These are phyloP conservation scores for Fomes fomentarius DNA, from an alignment of 1,284 basidiomycete genomes.

Conservation along the genomic window DNA sequence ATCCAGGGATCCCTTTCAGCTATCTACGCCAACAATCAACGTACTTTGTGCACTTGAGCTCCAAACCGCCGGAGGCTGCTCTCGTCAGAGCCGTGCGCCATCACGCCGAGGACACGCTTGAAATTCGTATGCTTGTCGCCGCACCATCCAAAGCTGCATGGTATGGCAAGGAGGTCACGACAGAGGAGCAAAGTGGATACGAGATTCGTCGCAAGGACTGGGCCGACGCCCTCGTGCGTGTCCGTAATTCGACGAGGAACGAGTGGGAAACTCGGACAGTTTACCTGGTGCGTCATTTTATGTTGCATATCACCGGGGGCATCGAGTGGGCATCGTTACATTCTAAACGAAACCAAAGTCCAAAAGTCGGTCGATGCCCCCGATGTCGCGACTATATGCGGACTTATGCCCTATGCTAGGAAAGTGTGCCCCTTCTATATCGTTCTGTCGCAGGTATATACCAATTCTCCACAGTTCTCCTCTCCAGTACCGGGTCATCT, in stretches of 20 bases:
- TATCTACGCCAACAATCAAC: conserved; percentile 48
- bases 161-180: conserved; percentile 34
- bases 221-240: conserved; percentile 31
- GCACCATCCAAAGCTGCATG: conserved; percentile 43
- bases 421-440: conserved; percentile 63
- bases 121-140: conserved; percentile 61
- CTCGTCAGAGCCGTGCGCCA: conserved; percentile 59
- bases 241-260: conserved; percentile 39
- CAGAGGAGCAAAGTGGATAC: conserved; percentile 46
- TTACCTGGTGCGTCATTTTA: conserved; percentile 64
- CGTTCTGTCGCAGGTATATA: conserved; percentile 51
- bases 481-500: conserved; percentile 10
- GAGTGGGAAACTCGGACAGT: conserved; percentile 66
- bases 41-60: conserved; percentile 30
- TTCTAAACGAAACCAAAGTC: too few relatives aligned
- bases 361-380: too few relatives aligned
- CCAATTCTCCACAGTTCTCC: conserved; percentile 46
- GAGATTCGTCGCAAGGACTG: conserved; percentile 61
- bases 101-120: conserved; percentile 47
- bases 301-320: too few relatives aligned
- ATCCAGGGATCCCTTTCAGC: conserved; percentile 60
- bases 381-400: neutral
- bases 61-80: conserved; percentile 44
- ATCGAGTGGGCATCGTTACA: too few relatives aligned
- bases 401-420: conserved; percentile 43